A percentile compares a stretch with the other conserved stretches of the same genome.
These are phyloP conservation scores for Gossypium sturtianum DNA, from an alignment of 345 rosid genomes.

Conservation along the genomic window DNA sequence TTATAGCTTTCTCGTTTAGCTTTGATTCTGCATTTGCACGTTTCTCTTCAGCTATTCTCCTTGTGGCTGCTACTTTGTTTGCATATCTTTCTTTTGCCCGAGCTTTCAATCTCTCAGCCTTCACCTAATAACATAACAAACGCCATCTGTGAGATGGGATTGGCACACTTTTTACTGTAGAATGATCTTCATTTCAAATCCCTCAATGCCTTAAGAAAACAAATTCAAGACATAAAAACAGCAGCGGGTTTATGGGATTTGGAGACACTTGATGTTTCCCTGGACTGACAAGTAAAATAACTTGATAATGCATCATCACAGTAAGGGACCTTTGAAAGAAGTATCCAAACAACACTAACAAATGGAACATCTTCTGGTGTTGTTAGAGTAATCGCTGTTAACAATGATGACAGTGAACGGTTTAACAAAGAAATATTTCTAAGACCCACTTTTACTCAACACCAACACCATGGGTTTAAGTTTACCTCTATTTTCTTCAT, in stretches of 20 bases:
- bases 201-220: background rate
- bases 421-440: background rate
- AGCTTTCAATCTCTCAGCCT: conserved; percentile 79
- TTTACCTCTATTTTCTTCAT: conserved; percentile 89
- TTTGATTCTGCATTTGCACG: conserved; percentile 81
- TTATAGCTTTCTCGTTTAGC: conserved; percentile 63
- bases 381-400: background rate
- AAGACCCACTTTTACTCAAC: background rate
- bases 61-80: conserved; percentile 63
- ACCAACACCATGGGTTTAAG: background rate
- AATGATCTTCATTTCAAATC: background rate
- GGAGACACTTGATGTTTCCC: background rate
- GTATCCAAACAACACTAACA: background rate
- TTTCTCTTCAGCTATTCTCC: conserved; percentile 81
- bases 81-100: conserved; percentile 73
- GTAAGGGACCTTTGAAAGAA: background rate
- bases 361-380: background rate
- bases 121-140: conserved; percentile 35
- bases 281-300: background rate
- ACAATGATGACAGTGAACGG: background rate
- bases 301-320: background rate
- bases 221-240: background rate
- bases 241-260: background rate
- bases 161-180: background rate
- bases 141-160: background rate